Evolutionary conservation across 2,329 filamentous ascomycete species (phyloP).

Genomic region (Aaosphaeria pasadenensis): DNA sequence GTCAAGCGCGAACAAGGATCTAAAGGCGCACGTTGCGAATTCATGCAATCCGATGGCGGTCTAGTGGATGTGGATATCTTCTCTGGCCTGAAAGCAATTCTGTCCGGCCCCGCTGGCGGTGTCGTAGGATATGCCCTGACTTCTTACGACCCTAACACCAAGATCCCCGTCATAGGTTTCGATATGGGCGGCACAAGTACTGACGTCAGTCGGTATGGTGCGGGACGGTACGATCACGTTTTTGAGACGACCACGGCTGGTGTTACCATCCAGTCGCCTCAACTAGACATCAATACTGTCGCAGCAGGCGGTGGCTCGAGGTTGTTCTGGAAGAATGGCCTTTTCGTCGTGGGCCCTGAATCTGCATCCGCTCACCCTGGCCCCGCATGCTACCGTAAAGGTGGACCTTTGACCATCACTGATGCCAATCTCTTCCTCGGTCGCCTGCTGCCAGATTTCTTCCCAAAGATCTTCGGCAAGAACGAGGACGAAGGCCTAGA

Average conservation of each 20-base stretch:
- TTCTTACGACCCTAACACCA: constrained; percentile 79
- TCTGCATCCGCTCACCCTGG: constrained; percentile 87
- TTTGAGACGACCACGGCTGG: constrained; percentile 93
- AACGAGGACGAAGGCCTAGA: constrained; percentile 82
- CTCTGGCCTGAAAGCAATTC: constrained; percentile 77
- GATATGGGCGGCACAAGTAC: constrained; percentile 96
- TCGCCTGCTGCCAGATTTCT: constrained; percentile 82
- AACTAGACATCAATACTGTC: constrained; percentile 93
- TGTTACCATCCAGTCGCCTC: constrained; percentile 89
- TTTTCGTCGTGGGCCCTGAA: constrained; percentile 88
- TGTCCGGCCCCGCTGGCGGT: constrained; percentile 88
- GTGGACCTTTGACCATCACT: constrained; percentile 85
- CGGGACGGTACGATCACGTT: constrained; percentile 85
- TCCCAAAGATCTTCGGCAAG: constrained; percentile 91
- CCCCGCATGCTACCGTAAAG: constrained; percentile 87
- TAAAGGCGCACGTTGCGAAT: constrained; percentile 80
- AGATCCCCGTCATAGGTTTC: constrained; percentile 85
- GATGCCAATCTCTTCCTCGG: constrained; percentile 88
- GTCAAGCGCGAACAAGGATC: constrained; percentile 64
- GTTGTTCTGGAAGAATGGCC: constrained; percentile 82
- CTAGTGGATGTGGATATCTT: constrained; percentile 74
- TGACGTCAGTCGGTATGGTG: constrained; percentile 83
- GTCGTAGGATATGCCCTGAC: constrained; percentile 92
- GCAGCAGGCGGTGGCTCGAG: constrained; percentile 84
- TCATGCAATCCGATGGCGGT: constrained; percentile 86